Conservation (phyloP, 75 land plant species). For the Selaginella moellendorffii region DNA sequence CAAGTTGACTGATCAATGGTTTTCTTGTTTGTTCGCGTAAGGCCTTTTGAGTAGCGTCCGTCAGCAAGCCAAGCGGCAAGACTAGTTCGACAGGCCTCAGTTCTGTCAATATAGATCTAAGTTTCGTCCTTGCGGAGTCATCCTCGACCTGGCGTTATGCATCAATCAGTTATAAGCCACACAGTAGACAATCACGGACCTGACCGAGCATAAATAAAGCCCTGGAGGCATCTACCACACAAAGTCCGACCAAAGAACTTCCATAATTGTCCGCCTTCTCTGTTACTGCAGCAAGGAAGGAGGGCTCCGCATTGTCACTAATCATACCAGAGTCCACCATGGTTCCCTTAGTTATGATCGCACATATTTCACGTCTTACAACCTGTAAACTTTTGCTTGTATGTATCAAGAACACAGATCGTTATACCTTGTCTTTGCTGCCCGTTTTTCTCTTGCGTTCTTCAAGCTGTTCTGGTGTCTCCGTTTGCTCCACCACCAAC, state of each 20-base stretch:
- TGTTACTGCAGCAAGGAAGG: slow-evolving; percentile 57
- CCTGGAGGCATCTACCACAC: slow-evolving; percentile 79
- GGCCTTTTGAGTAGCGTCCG: slow-evolving; percentile 56
- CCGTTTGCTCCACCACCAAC: slow-evolving; percentile 89
- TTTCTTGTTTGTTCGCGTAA: slow-evolving; percentile 55
- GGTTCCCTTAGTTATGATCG: slow-evolving; percentile 83
- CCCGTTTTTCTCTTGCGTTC: slow-evolving; percentile 66
- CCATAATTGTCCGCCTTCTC: slow-evolving; percentile 23
- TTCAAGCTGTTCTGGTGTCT: slow-evolving; percentile 93
- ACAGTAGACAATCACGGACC: slow-evolving; percentile 22
- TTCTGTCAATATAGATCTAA: slow-evolving; percentile 58
- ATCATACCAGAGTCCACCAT: slow-evolving; percentile 66
- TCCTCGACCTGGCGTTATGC: slow-evolving; percentile 55
- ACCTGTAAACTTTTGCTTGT: slow-evolving; percentile 58
- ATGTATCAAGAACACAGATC: background rate
- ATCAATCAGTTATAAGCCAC: no score
- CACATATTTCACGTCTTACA: slow-evolving; percentile 94
- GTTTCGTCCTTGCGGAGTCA: slow-evolving; percentile 48
- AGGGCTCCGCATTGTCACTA: slow-evolving; percentile 42
- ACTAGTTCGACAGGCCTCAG: slow-evolving; percentile 85
- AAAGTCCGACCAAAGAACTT: slow-evolving; percentile 41
- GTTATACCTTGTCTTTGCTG: slow-evolving; percentile 66
- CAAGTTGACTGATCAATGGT: slow-evolving; percentile 65
- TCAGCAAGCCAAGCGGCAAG: slow-evolving; percentile 45
- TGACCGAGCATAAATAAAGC: slow-evolving; percentile 70